Base-by-base conservation (phyloP, 768 basidiomycete genomes). In the Psilocybe subaeruginosa region DNA sequence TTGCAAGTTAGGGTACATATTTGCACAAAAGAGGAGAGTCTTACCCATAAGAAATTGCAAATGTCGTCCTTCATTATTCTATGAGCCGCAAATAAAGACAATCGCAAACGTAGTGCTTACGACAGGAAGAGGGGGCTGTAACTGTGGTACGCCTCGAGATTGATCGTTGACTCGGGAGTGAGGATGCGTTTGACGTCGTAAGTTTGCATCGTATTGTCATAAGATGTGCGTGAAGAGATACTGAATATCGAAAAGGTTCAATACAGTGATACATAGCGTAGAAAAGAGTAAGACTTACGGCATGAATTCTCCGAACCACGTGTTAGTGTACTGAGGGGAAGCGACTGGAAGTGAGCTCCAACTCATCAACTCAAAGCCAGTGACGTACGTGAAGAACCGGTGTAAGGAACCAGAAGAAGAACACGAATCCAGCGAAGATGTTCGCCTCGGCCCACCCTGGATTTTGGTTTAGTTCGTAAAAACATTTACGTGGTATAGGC, bases 401-500 rank as follows among this genome's bases (percentile, higher is more conserved):
- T 4, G 82, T 78, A 49, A 89, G 59, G 72, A 90, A 68, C 87
- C 86, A 92, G 74, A 85, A 88, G 76, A 91, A 83, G 72, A 88
- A 78, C 2, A 86, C 72, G 64, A 91, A 86, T 37, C 87, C 84
- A 33, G 67, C 73, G 4, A 80, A 75, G 56, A 91, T 77, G 71
- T 91, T 91, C 2, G 85, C 89, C 66, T 87, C 84, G 3, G 88
- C 88, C 89, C 89, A 91, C 88, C 89, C 72, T 73, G 50, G 1
- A 49, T 60, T 30, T 8, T 23, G 23, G 23, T n/a, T 60, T 29
- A 60, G 41, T 37, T 47, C 23, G 12, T 47, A 17, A 9, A 41
- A 17, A 29, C 12, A 43, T 41, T 7, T 19, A 17, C 14, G 1
- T 5, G 9, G 8, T 30, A 43, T 19, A n/a, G 23, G 16, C 4